Base-by-base conservation (phyloP, 2,329 filamentous ascomycete species). In the Westerdykella ornata region DNA sequence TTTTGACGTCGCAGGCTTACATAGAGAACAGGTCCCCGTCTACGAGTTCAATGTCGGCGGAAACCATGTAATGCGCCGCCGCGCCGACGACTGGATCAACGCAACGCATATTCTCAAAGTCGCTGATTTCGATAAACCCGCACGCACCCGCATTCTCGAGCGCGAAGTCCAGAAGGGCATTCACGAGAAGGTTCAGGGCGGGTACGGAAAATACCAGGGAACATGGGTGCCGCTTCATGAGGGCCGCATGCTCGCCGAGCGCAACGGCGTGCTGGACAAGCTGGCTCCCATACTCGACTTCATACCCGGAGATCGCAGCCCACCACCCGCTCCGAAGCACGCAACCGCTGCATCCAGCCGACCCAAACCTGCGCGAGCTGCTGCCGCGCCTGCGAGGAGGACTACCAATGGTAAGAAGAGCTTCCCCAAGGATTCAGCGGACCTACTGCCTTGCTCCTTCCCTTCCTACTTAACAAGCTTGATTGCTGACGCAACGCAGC, bases 101-200 rank as follows among this genome's bases (percentile, higher is more conserved):
- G 92, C 92, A n/a, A 98, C 92, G 40, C 92, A 98, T 63, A 97
- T 98, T 45, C 73, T 98, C 37, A 98, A 98, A 63, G 88, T 94
- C 31, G 92, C 92, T 48, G 90, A 90, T 42, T 95, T 95, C 61
- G 92, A 98, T 68, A 98, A 98, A 68, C 92, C 92, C 2, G 88
- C 90, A 11, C 78, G 92, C 62, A 98, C 92, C 31, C 80, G 92
- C 49, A 97, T 98, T 43, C 77, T 98, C 4, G 92, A 98, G 70
- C 80, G 92, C 51, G 92, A 98, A 61, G 90, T 98, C 6, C 92
- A 98, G 60, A 96, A 95, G 66, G 90, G 94, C 33, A 77, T 85
- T 4, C 92, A 98, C 63, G 92, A 97, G 70, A 98, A 98, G 71
- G 89, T 98, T 5, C 92, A 98, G 64, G 92, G 90, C 51, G 92